A percentile compares a stretch with the other conserved stretches of the same genome.
Conservation (phyloP, 2,329 filamentous ascomycete species). For the Exophiala xenobiotica region DNA sequence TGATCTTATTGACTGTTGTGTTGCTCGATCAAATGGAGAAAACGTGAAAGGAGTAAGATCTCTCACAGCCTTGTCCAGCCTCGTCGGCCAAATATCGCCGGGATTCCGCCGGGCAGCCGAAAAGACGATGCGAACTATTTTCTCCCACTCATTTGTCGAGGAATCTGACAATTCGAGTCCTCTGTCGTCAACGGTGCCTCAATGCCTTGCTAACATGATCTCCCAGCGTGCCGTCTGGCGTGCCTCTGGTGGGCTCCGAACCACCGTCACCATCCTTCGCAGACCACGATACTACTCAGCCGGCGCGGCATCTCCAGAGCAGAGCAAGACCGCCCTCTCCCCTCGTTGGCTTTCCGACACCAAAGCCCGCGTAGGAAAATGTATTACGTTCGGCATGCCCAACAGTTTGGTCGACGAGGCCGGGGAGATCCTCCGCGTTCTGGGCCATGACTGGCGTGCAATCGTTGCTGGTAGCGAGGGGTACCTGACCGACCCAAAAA, state of each 20-base stretch:
- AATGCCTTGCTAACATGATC: slow-evolving; percentile 18
- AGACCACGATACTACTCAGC: slow-evolving; percentile 8
- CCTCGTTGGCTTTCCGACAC: slow-evolving; percentile 70
- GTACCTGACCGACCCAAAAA: slow-evolving; percentile 64
- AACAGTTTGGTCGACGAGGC: slow-evolving; percentile 58
- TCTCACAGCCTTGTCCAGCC: background rate
- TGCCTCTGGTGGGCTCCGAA: slow-evolving; percentile 8
- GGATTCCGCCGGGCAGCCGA: background rate
- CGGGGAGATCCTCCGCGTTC: slow-evolving; percentile 56
- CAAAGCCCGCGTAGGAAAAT: slow-evolving; percentile 67
- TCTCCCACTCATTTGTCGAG: background rate
- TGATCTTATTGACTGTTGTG: no score
- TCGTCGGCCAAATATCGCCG: background rate
- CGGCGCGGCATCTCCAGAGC: slow-evolving; percentile 71
- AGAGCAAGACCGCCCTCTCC: slow-evolving; percentile 45
- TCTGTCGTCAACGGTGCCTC: background rate
- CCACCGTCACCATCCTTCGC: background rate
- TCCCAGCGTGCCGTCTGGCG: slow-evolving; percentile 11
- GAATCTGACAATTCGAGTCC: background rate
- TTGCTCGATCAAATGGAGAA: background rate
- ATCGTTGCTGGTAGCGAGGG: slow-evolving; percentile 73
- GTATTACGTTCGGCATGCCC: slow-evolving; percentile 71
- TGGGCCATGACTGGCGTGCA: slow-evolving; percentile 68
- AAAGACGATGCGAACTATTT: background rate
- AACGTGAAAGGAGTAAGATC: background rate